Evolutionary conservation across 257 asterid species (phyloP).

Genomic region (Marsdenia floribunda): DNA sequence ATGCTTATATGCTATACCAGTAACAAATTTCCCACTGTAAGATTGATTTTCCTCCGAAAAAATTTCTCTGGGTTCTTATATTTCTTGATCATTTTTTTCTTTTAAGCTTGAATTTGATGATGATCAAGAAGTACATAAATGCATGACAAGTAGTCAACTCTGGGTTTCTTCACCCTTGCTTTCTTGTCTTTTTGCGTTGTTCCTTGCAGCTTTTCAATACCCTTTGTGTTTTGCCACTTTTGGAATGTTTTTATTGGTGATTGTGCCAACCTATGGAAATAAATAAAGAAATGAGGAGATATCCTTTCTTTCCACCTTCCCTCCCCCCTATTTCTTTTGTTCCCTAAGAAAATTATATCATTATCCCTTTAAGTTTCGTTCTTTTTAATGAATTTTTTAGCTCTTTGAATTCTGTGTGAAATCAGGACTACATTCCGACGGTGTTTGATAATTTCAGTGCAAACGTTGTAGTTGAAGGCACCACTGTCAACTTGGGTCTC

Average conservation of each 20-base stretch:
- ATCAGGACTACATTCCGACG: constrained; percentile 81
- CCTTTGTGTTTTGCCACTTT: constrained; percentile 11
- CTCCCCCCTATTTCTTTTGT: neutral
- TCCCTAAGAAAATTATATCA: neutral
- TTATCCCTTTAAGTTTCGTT: neutral
- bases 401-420: constrained; percentile 16
- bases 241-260: constrained; percentile 12
- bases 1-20: constrained; percentile 98
- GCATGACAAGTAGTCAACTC: neutral
- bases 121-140: neutral
- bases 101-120: neutral
- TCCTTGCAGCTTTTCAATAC: constrained; percentile 19
- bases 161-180: neutral
- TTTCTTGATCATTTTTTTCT: neutral
- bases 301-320: neutral
- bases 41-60: constrained; percentile 19
- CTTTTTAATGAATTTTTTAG: constrained; percentile 1
- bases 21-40: constrained; percentile 94
- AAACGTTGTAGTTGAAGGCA: constrained; percentile 92
- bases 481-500: constrained; percentile 85
- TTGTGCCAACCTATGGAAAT: constrained; percentile 9
- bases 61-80: constrained; percentile 22
- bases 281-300: neutral
- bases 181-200: constrained; percentile 5
- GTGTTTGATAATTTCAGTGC: constrained; percentile 98